Evolutionary conservation across 225 moss, liverwort and hornwort species (phyloP), one percentile per base, ranked within the genome.

Genomic region (Lunularia cruciata): DNA sequence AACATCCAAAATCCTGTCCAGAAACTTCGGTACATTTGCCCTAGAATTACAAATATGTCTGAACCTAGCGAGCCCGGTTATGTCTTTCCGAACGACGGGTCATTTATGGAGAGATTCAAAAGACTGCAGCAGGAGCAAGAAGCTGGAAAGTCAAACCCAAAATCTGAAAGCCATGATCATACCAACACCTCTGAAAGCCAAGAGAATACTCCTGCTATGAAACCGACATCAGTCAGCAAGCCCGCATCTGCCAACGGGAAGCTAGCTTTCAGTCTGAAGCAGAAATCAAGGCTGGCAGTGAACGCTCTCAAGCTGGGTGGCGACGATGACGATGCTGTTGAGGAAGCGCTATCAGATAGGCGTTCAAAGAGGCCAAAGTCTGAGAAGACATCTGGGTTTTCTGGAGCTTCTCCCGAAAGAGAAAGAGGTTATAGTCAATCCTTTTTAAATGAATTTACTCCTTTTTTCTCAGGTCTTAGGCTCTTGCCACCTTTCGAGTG

Each of bases 201-300:
- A 25, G 70, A 65, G 68, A 71, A 49, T 18, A 74, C 59, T 58
- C 75, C 83, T 28, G 57, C 76, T n/a, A 73, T 71, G 1, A 88
- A 82, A 33, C 66, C 79, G 35, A 65, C 80, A 45, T 67, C 74
- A 22, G 74, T 70, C 49, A 55, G 55, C 23, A 85, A 79, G 63
- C 40, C 73, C 54, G 35, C 73, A 23, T 53, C 83, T 39, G 84
- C 88, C n/a, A 93, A 91, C 43, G 98, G 93, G 23, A 93, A 93
- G 63, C 67, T 93, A 66, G 98, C 89, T 38, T 99, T 93, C 70
- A 93, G 93, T 75, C 68, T 99, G 67, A 99, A 93, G 77, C 93
- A 93, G 78, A 93, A 93, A 74, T 91, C 93, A 0, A 93, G 88
- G 80, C 69, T 93, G 63, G 78, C 89, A 67, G 89, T 88, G 40